Base-by-base conservation (phyloP, 2,329 filamentous ascomycete genomes). In the Trematosphaeria pertusa region DNA sequence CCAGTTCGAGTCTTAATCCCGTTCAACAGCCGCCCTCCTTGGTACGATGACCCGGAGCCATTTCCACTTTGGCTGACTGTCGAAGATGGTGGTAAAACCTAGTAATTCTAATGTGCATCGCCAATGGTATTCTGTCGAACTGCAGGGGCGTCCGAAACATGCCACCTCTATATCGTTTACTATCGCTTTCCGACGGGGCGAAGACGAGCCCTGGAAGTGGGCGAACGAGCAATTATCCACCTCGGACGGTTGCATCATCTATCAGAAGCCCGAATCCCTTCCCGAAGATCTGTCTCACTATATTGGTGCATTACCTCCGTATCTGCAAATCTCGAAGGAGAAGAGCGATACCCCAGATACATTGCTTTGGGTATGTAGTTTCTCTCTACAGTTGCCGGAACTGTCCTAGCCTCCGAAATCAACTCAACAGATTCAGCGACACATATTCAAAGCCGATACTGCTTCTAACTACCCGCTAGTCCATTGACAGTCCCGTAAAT, bases 341-440 rank as follows among this genome's bases (percentile, higher is more conserved):
- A 69, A 76, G 48, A 89, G 87, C 51, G 87, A 92, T 50, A 85
- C 85, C 2, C 85, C 87, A 2, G 75, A 82, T 15, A 89, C 87
- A 1, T 75, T 78, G n/a, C 73, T 93, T 0, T 93, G 89, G 87
- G 24, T 28, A 28, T 12, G 24, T 28, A n/a, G n/a, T n/a, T n/a
- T n/a, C n/a, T n/a, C n/a, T n/a, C n/a, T n/a, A n/a, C n/a, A n/a
- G n/a, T n/a, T n/a, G n/a, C n/a, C n/a, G n/a, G n/a, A n/a, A n/a
- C n/a, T n/a, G n/a, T n/a, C n/a, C n/a, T n/a, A n/a, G n/a, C n/a
- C n/a, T n/a, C n/a, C n/a, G n/a, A n/a, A n/a, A n/a, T n/a, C n/a
- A n/a, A n/a, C n/a, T n/a, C n/a, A n/a, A n/a, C n/a, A n/a, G n/a
- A n/a, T n/a, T n/a, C n/a, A n/a, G n/a, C n/a, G n/a, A n/a, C n/a